phyloP scores from a whole-genome alignment of 202 grass and related monocot genomes.

The Alloteropsis angusta region DNA sequence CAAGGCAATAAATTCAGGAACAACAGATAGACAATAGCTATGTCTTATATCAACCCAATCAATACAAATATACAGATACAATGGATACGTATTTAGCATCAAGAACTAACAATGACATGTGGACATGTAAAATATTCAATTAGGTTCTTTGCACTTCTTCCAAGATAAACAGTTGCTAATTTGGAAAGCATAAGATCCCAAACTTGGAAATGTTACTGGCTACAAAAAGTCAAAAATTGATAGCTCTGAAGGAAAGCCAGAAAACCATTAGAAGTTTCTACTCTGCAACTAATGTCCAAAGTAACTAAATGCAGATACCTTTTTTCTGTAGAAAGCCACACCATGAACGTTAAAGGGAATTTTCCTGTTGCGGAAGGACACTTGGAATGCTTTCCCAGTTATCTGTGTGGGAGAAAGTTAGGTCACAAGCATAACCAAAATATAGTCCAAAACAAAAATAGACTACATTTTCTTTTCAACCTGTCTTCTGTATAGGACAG shows the following conservation, averaged over 20 bases:
- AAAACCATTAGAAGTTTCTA: conserved; percentile 20
- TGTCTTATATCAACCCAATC: not conserved
- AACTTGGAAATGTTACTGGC: not conserved
- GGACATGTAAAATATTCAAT: conserved; percentile 5
- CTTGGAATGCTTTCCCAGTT: conserved; percentile 87
- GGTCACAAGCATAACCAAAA: conserved; percentile 19
- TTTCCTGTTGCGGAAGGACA: conserved; percentile 85
- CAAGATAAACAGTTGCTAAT: not conserved
- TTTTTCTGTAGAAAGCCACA: conserved; percentile 96
- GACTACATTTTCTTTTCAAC: conserved; percentile 33
- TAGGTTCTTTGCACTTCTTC: not conserved
- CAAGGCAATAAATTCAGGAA: not conserved
- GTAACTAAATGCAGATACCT: conserved; percentile 43
- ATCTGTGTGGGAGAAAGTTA: conserved; percentile 46
- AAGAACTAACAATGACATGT: not conserved
- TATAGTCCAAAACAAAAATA: not conserved
- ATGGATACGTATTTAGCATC: not conserved
- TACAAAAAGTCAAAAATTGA: conserved; percentile 14
- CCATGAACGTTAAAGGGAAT: conserved; percentile 96
- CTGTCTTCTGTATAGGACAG: conserved; percentile 86
- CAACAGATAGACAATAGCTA: not conserved
- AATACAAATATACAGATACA: conserved; percentile 5
- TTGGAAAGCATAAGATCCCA: conserved; percentile 6
- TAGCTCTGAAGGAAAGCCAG: not conserved
- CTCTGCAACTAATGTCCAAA: not conserved